A percentile compares a stretch with the other conserved stretches of the same genome.
Conservation (phyloP, 441 rosid species). For the Heliophila coronopifolia region DNA sequence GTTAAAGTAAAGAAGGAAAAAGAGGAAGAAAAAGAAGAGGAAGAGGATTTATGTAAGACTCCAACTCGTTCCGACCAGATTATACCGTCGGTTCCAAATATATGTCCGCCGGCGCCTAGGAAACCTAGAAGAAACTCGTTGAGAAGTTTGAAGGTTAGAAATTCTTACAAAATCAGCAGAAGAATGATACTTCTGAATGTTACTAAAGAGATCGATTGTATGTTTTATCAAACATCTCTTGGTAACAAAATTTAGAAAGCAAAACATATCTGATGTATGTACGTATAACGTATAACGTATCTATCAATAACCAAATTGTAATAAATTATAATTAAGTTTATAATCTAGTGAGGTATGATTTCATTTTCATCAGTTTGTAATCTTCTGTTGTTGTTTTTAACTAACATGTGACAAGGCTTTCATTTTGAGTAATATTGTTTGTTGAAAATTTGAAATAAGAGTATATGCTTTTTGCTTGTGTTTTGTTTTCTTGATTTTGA, state of each 20-base stretch:
- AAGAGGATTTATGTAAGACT: conserved; percentile 51
- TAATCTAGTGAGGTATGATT: background rate
- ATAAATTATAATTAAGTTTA: conserved; percentile 14
- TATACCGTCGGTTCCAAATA: conserved; percentile 14
- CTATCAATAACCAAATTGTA: conserved; percentile 11
- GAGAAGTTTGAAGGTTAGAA: conserved; percentile 35
- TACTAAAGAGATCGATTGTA: conserved; percentile 54
- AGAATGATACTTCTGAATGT: conserved; percentile 45
- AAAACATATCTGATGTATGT: conserved; percentile 25
- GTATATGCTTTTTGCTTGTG: no score
- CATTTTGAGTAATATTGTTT: no score
- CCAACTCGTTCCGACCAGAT: conserved; percentile 46
- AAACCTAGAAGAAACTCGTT: conserved; percentile 43
- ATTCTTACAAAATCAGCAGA: conserved; percentile 12
- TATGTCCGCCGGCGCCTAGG: conserved; percentile 74
- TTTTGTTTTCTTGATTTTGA: no score
- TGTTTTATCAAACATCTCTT: conserved; percentile 41
- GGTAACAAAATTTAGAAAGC: conserved; percentile 54
- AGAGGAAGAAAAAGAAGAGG: conserved; percentile 20
- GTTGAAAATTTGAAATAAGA: no score
- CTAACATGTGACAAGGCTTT: background rate
- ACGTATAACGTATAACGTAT: conserved; percentile 13
- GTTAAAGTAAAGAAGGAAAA: conserved; percentile 3
- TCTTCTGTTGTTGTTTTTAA: background rate
- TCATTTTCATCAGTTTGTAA: background rate